A percentile compares a stretch with the other conserved stretches of the same genome.
phyloP scores from a whole-genome alignment of 1,139 yeast species.

The Geotrichum klebahnii region DNA sequence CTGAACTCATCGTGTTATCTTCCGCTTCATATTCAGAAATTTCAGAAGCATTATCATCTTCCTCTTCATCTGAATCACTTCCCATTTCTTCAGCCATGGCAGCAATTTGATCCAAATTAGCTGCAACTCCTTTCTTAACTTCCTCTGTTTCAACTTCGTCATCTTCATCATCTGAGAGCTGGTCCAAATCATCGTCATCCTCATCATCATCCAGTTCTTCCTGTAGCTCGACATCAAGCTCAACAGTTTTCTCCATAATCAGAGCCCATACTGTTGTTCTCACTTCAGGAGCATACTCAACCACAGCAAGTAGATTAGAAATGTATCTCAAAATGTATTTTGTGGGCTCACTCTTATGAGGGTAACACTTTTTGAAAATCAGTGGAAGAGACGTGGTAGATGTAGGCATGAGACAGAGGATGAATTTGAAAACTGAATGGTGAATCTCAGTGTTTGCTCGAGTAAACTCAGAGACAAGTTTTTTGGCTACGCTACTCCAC shows the following conservation, averaged over 20 bases:
- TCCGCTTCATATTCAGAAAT: conserved; percentile 40
- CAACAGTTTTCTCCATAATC: conserved; percentile 72
- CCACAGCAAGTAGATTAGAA: conserved; percentile 54
- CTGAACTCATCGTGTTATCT: conserved; percentile 31
- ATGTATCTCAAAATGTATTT: conserved; percentile 59
- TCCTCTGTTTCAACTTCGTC: conserved; percentile 19
- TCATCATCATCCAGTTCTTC: conserved; percentile 82
- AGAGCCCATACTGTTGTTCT: conserved; percentile 69
- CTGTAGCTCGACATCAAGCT: conserved; percentile 89
- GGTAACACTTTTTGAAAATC: conserved; percentile 58
- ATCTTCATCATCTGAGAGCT: conserved; percentile 24
- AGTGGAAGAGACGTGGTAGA: conserved; percentile 62
- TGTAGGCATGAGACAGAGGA: conserved; percentile 75
- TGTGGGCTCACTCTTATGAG: conserved; percentile 69
- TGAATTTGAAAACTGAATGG: conserved; percentile 61
- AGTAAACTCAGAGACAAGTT: conserved; percentile 58
- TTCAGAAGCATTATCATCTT: conserved; percentile 39
- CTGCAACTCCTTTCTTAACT: conserved; percentile 21
- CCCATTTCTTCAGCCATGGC: conserved; percentile 29
- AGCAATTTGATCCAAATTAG: conserved; percentile 24
- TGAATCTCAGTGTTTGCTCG: conserved; percentile 48
- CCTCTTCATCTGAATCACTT: conserved; percentile 31
- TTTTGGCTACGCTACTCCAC: conserved; percentile 74
- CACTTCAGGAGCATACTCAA: conserved; percentile 70
- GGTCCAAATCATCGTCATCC: conserved; percentile 40